Base-by-base conservation (phyloP, 1,284 basidiomycete genomes). In the Rhodotorula sp. region DNA sequence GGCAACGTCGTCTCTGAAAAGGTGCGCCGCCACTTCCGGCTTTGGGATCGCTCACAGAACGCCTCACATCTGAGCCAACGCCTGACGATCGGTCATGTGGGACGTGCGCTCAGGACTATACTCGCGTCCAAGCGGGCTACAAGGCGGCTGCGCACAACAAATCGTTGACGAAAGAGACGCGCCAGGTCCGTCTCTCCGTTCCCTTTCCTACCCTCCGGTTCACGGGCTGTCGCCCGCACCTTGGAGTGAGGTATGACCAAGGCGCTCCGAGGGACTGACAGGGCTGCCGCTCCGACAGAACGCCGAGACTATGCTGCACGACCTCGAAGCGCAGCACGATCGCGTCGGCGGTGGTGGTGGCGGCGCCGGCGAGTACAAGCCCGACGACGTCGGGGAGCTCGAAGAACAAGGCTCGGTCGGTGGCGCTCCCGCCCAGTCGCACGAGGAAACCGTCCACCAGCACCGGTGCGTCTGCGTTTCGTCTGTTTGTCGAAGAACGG, bases 301-400 rank as follows among this genome's bases (percentile, higher is more conserved):
- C 55, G 68, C 68, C 33, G 68, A 65, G 14, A 17, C 57, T 6
- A 37, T 65, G n/a, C 30, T 62, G 26, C 63, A 62, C 60, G 68
- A 69, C 48, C 68, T 69, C 49, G 63, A 61, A 33, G 46, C 30
- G 7, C 63, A 64, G 56, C 68, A 69, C 55, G 68, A 64, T 14
- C 58, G 60, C 49, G 30, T 53, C 26, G 30, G n/a, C n/a, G 20
- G 17, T 60, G n/a, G 26, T 49, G 6, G 20, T 17, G 29, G 26
- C 30, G 22, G 3, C 10, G 26, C 15, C 51, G 60, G 30, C 46
- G 42, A 55, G 46, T 26, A n/a, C 49, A 33, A 51, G 24, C 62
- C 60, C 33, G 49, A 48, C 22, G 37, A 62, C 44, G 48, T 15
- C 4, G 8, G 26, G 44, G 22, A 54, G 1, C 24, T 10, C 26